Evolutionary conservation across 495 filamentous ascomycete genomes (phyloP).

Genomic region (Poronia punctata): DNA sequence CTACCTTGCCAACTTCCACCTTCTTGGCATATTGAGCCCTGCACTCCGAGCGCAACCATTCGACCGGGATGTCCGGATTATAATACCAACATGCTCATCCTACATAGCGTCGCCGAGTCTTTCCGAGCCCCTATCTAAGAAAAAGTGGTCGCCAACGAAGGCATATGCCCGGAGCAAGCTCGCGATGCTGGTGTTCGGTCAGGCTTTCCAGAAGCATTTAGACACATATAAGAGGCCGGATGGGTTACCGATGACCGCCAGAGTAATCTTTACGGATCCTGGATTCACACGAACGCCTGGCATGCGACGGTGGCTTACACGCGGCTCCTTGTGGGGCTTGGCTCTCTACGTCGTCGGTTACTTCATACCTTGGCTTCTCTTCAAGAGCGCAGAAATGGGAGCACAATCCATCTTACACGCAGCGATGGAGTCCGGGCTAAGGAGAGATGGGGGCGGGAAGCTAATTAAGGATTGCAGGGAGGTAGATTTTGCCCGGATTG

Average conservation of each 20-base stretch:
- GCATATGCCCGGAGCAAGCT: slow-evolving; percentile 85
- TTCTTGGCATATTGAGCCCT: slow-evolving; percentile 82
- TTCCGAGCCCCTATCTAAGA: slow-evolving; percentile 29
- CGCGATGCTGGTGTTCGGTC: slow-evolving; percentile 78
- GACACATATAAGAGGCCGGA: slow-evolving; percentile 77
- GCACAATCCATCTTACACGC: slow-evolving; percentile 83
- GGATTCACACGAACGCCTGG: slow-evolving; percentile 79
- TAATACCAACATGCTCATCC: slow-evolving; percentile 78
- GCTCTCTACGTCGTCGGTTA: slow-evolving; percentile 70
- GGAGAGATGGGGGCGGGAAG: slow-evolving; percentile 56
- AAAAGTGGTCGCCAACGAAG: slow-evolving; percentile 42
- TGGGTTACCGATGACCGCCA: slow-evolving; percentile 66
- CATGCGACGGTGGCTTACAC: slow-evolving; percentile 74
- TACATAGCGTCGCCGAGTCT: slow-evolving; percentile 70
- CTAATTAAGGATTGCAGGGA: slow-evolving; percentile 84
- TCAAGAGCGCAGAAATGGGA: slow-evolving; percentile 76
- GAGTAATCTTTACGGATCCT: slow-evolving; percentile 79
- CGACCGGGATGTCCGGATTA: slow-evolving; percentile 83
- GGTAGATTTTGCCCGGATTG: slow-evolving; percentile 58
- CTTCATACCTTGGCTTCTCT: slow-evolving; percentile 74
- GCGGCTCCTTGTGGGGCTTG: slow-evolving; percentile 78
- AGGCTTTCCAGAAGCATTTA: slow-evolving; percentile 83
- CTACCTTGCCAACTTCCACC: slow-evolving; percentile 91
- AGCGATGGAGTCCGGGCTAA: slow-evolving; percentile 68
- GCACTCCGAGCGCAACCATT: slow-evolving; percentile 83